These are phyloP conservation scores for Solanum ossicruentum DNA, from an alignment of 257 asterid species.

Conservation along the genomic window DNA sequence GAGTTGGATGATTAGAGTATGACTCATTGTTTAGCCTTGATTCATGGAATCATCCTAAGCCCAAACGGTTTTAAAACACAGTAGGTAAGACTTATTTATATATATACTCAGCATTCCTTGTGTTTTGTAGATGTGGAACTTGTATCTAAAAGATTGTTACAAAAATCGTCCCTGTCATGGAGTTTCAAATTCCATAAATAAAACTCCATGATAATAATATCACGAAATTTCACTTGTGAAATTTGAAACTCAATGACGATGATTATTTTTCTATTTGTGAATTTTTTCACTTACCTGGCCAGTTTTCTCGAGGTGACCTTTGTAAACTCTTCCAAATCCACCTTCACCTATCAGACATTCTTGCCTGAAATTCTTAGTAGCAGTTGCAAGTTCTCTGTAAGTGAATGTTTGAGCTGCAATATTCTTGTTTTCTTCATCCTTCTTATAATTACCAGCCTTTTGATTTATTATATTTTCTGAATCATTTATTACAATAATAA, in stretches of 20 bases:
- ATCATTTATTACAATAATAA: background rate
- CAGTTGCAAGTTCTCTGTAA: slow-evolving; percentile 74
- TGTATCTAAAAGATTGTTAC: no score
- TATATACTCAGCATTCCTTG: no score
- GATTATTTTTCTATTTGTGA: background rate
- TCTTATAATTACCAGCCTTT: background rate
- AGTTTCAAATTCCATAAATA: background rate
- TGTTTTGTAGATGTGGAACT: no score
- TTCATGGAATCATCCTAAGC: no score
- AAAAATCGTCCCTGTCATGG: background rate
- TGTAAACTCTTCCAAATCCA: slow-evolving; percentile 86
- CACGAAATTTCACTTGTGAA: background rate
- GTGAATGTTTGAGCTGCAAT: slow-evolving; percentile 87
- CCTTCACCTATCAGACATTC: slow-evolving; percentile 86
- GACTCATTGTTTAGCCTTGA: no score
- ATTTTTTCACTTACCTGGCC: slow-evolving; percentile 34
- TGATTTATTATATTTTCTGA: slow-evolving; percentile 4
- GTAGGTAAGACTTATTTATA: no score
- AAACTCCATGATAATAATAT: background rate
- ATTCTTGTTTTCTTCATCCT: slow-evolving; percentile 29
- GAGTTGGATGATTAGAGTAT: no score
- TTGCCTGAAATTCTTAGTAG: slow-evolving; percentile 80
- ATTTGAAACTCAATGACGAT: background rate
- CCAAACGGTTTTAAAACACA: no score
- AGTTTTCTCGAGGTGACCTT: slow-evolving; percentile 53